Evolutionary conservation across 257 asterid species (phyloP).

Genomic region (Solanum sparsipilum): DNA sequence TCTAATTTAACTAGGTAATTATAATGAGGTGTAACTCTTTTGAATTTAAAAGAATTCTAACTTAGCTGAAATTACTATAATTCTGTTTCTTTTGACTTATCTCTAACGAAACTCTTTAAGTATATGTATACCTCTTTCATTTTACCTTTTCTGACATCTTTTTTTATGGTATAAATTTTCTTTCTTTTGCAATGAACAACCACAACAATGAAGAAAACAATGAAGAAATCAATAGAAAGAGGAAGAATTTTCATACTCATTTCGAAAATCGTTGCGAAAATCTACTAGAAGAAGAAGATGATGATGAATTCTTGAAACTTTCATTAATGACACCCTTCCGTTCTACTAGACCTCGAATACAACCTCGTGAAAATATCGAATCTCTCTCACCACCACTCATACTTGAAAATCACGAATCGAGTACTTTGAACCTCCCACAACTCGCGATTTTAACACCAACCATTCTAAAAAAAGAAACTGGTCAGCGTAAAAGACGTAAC

Average conservation of each 20-base stretch:
- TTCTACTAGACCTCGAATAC: background rate
- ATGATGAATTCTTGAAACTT: background rate
- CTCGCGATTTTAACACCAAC: background rate
- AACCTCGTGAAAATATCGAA: background rate
- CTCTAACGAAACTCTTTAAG: background rate
- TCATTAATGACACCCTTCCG: background rate
- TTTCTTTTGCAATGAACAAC: background rate
- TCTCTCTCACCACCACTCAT: too few species aligned
- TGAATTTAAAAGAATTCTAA: constrained; percentile 9
- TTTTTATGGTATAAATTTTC: background rate
- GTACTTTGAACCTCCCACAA: background rate
- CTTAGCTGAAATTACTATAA: background rate
- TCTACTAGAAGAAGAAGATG: background rate
- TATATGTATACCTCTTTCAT: background rate
- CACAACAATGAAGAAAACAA: background rate
- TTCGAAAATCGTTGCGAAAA: background rate
- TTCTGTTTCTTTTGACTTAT: background rate
- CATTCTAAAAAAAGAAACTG: background rate
- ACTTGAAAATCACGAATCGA: too few species aligned
- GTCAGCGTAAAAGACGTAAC: constrained; percentile 15
- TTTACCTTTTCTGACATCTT: background rate
- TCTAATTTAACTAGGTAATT: background rate
- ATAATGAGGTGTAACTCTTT: background rate
- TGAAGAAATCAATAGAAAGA: constrained; percentile 9
- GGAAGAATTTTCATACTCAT: background rate